Evolutionary conservation across 129 eudicot genomes (phyloP), one percentile per base, ranked within the genome.

Genomic region (Tagetes patula): DNA sequence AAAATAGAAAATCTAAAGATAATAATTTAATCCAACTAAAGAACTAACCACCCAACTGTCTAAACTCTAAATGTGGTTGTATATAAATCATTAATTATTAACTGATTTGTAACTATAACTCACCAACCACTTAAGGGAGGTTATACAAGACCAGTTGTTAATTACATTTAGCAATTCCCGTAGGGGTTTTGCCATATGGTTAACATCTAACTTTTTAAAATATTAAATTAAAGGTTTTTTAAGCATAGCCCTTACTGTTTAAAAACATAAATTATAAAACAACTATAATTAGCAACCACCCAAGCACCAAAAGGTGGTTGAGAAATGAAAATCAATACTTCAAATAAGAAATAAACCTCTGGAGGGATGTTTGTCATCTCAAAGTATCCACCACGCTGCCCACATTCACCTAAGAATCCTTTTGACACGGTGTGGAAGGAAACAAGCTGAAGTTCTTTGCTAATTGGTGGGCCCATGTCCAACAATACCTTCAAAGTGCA

Each of bases 341-440:
- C 12, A 36, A 36, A 5, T 34, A 61, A 61, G 67, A 8, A 65
- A 36, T 55, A 75, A 82, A 95, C 99, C 97, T 85, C 69, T 37
- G 91, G 95, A 77, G 94, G 92, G 75, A 95, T 84, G 85, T 95
- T 95, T 46, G 97, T 91, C 99, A 95, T 95, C 88, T 95, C 99
- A 68, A 91, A 95, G 85, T 95, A 95, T 13, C 94, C 97, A 69
- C 99, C 99, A 63, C 97, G 93, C 47, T 95, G 99, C 34, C 99
- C 99, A 72, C 99, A 95, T 87, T 95, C 99, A 73, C 99, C 99
- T 82, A 84, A 91, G 69, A 85, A 95, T 52, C 99, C 99, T 81
- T 95, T 95, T 5, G 99, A 95, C 34, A 95, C 97, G 0, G 97
- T 95, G 89, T 95, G 96, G 78, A 83, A 95, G 43, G 99, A 91